phyloP scores from a whole-genome alignment of 768 basidiomycete species.

The Lactifluus rugatus region DNA sequence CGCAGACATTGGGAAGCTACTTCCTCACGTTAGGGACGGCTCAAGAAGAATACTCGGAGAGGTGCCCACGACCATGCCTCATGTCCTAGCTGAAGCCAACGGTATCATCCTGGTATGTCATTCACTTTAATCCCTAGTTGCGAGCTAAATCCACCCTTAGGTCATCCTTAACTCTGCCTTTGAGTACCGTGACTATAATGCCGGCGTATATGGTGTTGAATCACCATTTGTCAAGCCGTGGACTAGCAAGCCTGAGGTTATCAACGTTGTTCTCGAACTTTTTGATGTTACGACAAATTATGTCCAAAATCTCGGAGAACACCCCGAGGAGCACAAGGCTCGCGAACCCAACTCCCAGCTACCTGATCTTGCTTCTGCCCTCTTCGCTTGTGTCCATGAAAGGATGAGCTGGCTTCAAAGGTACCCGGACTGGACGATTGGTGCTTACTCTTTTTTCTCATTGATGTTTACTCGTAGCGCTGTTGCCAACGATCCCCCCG shows the following conservation, averaged over 20 bases:
- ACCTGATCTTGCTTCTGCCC: conserved; percentile 49
- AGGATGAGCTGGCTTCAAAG: conserved; percentile 59
- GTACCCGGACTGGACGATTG: conserved; percentile 24
- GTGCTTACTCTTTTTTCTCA: not conserved
- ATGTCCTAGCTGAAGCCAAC: conserved; percentile 57
- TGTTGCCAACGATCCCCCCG: conserved; percentile 37
- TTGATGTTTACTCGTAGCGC: conserved; percentile 28
- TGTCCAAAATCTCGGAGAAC: conserved; percentile 32
- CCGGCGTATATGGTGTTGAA: conserved; percentile 68
- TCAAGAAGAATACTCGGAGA: conserved; percentile 36
- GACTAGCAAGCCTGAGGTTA: conserved; percentile 62
- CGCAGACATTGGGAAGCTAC: conserved; percentile 52
- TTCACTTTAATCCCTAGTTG: not conserved
- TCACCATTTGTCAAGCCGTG: conserved; percentile 66
- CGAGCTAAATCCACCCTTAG: conserved; percentile 31
- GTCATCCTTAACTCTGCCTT: conserved; percentile 61
- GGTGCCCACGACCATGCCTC: conserved; percentile 34
- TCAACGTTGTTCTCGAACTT: conserved; percentile 62
- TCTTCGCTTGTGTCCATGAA: conserved; percentile 62
- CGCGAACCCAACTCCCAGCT: conserved; percentile 44
- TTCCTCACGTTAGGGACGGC: conserved; percentile 50
- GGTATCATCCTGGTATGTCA: conserved; percentile 53
- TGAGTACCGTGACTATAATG: conserved; percentile 64
- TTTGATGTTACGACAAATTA: conserved; percentile 54
- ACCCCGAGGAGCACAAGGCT: conserved; percentile 22